phyloP scores from a whole-genome alignment of 2,329 filamentous ascomycete genomes.

The Paecilomyces fulvus region DNA sequence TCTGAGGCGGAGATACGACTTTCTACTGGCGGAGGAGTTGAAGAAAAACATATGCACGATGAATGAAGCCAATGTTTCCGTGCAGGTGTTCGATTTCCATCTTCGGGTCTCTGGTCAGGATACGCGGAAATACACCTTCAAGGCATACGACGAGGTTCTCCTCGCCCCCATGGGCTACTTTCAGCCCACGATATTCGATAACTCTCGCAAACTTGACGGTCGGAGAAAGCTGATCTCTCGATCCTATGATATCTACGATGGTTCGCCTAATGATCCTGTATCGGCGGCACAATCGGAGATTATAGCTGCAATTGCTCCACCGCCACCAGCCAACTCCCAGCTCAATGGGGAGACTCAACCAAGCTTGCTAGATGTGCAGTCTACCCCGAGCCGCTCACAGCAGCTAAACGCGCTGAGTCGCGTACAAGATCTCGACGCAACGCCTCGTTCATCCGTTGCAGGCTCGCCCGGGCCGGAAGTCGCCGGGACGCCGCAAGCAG shows the following conservation, averaged over 20 bases:
- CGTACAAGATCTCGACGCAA: constrained; percentile 60
- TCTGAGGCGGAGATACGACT: constrained; percentile 80
- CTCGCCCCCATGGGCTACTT: constrained; percentile 95
- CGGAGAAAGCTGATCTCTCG: constrained; percentile 74
- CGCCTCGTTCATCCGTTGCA: constrained; percentile 76
- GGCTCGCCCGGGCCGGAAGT: constrained; percentile 81
- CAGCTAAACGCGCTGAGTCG: constrained; percentile 63
- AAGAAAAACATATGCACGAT: constrained; percentile 91
- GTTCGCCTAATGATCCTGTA: constrained; percentile 80
- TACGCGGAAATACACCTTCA: constrained; percentile 89
- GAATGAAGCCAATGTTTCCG: constrained; percentile 80
- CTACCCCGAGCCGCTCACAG: constrained; percentile 46
- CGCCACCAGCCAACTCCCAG: constrained; percentile 18
- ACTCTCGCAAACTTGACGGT: constrained; percentile 66
- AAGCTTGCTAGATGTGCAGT: constrained; percentile 21
- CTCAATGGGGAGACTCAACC: constrained; percentile 30
- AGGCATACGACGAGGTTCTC: constrained; percentile 93
- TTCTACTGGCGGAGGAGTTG: constrained; percentile 84
- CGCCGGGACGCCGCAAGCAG: constrained; percentile 55
- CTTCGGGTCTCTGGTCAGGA: constrained; percentile 79
- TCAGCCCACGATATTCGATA: constrained; percentile 78
- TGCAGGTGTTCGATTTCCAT: constrained; percentile 84
- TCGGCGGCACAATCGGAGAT: constrained; percentile 73
- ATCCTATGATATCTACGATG: constrained; percentile 90
- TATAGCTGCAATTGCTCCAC: constrained; percentile 43